Evolutionary conservation across 345 rosid species (phyloP).

Genomic region (Hibiscus tridactylites): DNA sequence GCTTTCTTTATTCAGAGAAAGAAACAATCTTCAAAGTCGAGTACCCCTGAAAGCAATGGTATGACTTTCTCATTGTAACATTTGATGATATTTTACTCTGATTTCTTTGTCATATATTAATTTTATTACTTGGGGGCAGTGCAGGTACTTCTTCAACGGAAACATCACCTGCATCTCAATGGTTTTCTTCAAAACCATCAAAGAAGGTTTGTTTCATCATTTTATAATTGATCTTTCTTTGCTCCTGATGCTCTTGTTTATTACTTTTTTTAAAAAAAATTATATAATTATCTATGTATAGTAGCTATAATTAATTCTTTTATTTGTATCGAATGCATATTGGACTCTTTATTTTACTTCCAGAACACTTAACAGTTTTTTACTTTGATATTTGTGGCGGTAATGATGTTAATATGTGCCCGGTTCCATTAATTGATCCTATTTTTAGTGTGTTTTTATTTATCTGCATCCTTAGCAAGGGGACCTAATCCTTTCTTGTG

Average conservation of each 20-base stretch:
- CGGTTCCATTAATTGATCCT: background rate
- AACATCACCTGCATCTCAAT: conserved; percentile 43
- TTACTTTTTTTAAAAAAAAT: background rate
- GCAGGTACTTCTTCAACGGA: conserved; percentile 48
- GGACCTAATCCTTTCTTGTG: background rate
- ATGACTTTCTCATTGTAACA: conserved; percentile 19
- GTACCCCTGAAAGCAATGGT: conserved; percentile 50
- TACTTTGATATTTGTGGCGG: background rate
- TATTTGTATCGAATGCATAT: background rate
- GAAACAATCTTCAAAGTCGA: conserved; percentile 42
- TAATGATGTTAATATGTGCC: background rate
- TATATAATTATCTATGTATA: background rate
- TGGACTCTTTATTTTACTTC: background rate
- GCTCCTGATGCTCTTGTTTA: background rate
- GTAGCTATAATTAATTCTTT: background rate
- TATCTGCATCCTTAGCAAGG: background rate
- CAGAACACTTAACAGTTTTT: background rate
- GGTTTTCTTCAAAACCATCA: conserved; percentile 83
- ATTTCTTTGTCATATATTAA: background rate
- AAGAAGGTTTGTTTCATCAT: conserved; percentile 49
- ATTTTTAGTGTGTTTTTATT: background rate
- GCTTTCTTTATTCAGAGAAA: conserved; percentile 22
- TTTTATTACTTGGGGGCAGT: conserved; percentile 9
- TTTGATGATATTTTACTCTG: background rate
- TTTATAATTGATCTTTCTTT: background rate